A percentile compares a stretch with the other conserved stretches of the same genome.
phyloP scores from a whole-genome alignment of 2,329 filamentous ascomycete genomes.

The Cryphonectria radicalis region DNA sequence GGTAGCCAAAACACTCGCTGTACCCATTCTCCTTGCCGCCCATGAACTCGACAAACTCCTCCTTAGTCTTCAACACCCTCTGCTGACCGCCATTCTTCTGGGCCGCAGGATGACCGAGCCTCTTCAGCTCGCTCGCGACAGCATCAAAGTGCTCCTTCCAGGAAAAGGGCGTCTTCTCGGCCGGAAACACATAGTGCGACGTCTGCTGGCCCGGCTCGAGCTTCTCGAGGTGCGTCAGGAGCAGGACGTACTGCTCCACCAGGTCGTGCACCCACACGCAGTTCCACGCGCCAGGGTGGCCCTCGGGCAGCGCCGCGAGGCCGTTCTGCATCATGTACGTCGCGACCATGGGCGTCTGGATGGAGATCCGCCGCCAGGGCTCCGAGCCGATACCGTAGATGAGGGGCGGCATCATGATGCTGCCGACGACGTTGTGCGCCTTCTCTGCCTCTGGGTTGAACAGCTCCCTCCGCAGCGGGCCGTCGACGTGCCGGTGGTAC shows the following conservation, averaged over 20 bases:
- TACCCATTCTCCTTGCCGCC: slow-evolving; percentile 26
- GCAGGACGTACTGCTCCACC: slow-evolving; percentile 23
- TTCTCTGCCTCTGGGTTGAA: slow-evolving; percentile 23
- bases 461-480: slow-evolving; percentile 21
- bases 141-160: slow-evolving; percentile 30
- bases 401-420: slow-evolving; percentile 29
- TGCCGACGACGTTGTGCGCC: slow-evolving; percentile 27
- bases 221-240: slow-evolving; percentile 25
- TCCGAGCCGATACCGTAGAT: slow-evolving; percentile 27
- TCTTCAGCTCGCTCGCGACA: slow-evolving; percentile 25
- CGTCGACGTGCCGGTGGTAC: slow-evolving; percentile 28
- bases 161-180: slow-evolving; percentile 23
- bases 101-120: slow-evolving; percentile 21
- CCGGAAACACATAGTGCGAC: slow-evolving; percentile 29
- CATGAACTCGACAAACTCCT: slow-evolving; percentile 27
- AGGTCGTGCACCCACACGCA: slow-evolving; percentile 29
- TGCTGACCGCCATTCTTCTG: slow-evolving; percentile 22
- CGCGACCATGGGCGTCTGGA: slow-evolving; percentile 29
- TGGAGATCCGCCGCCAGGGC: slow-evolving; percentile 26
- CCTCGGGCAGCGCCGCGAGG: slow-evolving; percentile 21
- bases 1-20: slow-evolving; percentile 25
- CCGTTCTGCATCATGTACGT: slow-evolving; percentile 28
- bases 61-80: slow-evolving; percentile 15
- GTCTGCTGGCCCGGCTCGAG: slow-evolving; percentile 27
- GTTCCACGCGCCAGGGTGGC: slow-evolving; percentile 22